Base-by-base conservation (phyloP, 2,329 filamentous ascomycete genomes). In the Neofusicoccum laricinum region DNA sequence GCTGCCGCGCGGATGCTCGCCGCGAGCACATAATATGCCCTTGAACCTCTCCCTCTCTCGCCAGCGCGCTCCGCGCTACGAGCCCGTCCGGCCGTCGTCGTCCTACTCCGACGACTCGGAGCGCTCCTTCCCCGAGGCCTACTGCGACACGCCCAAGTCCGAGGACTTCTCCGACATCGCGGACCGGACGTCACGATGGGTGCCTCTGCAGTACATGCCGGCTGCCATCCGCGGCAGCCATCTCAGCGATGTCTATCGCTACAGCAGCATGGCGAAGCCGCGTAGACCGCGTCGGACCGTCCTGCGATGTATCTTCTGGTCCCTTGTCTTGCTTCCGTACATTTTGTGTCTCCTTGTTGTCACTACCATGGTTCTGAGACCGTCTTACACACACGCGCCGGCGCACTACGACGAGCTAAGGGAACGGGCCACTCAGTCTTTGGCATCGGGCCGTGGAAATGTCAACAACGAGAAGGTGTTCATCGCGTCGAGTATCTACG, bases 401-500 rank as follows among this genome's bases (percentile, higher is more conserved):
- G 67, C 77, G 8, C 84, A 85, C 70, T 87, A 87, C 69, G 65
- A 75, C 45, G 74, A 76, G 57, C 71, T 81, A 10, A 76, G 75
- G n/a, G 66, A 75, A 61, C 72, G 74, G 8, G 72, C 76, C 0
- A 65, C 71, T 8, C 66, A 66, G 2, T 68, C 68, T 19, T 64
- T 66, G 36, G 36, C 66, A 41, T 71, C 74, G 8, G 78, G 78
- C 3, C 72, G 82, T 51, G 84, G 79, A 7, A 88, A 88, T 67
- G 70, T 79, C 1, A 75, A 79, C 62, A 80, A 85, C 57, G 88
- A 92, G 73, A 89, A 87, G 70, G 79, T 92, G n/a, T 92, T 90
- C 71, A 90, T 93, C 59, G 88, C 88, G 1, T 86, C 89, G 15
- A 90, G 88, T 70, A 81, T 93, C 62, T 89, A 90, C 69, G 89